phyloP scores from a whole-genome alignment of 2,329 filamentous ascomycete species.

The Alternaria metachromatica region DNA sequence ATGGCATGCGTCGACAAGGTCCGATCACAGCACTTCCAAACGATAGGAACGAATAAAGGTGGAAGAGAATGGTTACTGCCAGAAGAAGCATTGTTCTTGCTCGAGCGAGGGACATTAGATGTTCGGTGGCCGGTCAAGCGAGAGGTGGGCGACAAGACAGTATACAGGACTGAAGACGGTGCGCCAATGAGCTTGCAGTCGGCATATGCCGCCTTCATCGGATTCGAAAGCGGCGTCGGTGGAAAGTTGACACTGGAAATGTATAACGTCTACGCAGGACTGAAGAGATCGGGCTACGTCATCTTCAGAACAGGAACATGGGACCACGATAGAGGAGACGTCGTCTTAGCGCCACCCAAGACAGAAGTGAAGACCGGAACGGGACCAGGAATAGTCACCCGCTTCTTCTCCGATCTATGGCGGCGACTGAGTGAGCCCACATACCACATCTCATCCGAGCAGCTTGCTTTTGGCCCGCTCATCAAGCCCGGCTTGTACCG shows the following conservation, averaged over 20 bases:
- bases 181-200: slow-evolving; percentile 91
- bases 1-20: slow-evolving; percentile 70
- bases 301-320: slow-evolving; percentile 72
- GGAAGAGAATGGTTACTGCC: slow-evolving; percentile 80
- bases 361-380: slow-evolving; percentile 8
- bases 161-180: slow-evolving; percentile 58
- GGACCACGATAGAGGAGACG: slow-evolving; percentile 35
- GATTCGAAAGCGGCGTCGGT: slow-evolving; percentile 63
- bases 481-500: slow-evolving; percentile 62
- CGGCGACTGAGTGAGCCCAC: slow-evolving; percentile 33
- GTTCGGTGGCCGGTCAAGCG: slow-evolving; percentile 75
- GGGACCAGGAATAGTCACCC: slow-evolving; percentile 33
- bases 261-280: slow-evolving; percentile 85
- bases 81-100: slow-evolving; percentile 87
- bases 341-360: slow-evolving; percentile 14
- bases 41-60: slow-evolving; percentile 67
- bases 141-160: slow-evolving; percentile 37
- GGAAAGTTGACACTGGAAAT: slow-evolving; percentile 71
- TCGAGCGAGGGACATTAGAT: slow-evolving; percentile 87
- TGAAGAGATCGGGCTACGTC: slow-evolving; percentile 83
- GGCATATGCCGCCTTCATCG: slow-evolving; percentile 84
- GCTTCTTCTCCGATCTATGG: slow-evolving; percentile 48
- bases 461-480: slow-evolving; percentile 55
- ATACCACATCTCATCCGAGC: slow-evolving; percentile 21
- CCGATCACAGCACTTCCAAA: slow-evolving; percentile 75